Evolutionary conservation across 202 grass and related monocot species (phyloP).

Genomic region (Zizania palustris): DNA sequence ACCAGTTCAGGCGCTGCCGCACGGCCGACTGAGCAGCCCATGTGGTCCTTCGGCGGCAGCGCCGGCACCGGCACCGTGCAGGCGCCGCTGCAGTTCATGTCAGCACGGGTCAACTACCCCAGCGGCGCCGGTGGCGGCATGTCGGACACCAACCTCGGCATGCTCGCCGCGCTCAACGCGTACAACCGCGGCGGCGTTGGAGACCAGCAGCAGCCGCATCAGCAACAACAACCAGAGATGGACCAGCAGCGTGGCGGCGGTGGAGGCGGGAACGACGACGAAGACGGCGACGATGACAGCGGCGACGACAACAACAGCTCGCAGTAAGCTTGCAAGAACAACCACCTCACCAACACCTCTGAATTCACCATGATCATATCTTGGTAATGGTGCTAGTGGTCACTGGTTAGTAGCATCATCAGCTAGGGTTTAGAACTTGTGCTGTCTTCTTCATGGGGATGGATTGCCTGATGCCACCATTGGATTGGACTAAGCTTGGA

Average conservation of each 20-base stretch:
- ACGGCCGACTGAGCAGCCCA: slow-evolving; percentile 62
- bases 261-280: slow-evolving; percentile 36
- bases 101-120: slow-evolving; percentile 64
- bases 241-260: slow-evolving; percentile 46
- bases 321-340: not conserved
- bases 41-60: slow-evolving; percentile 70
- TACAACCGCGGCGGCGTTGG: slow-evolving; percentile 61
- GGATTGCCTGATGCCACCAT: slow-evolving; percentile 26
- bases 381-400: slow-evolving; percentile 37
- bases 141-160: slow-evolving; percentile 81
- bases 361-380: slow-evolving; percentile 34
- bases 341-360: not conserved
- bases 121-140: slow-evolving; percentile 33
- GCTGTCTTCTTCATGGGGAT: slow-evolving; percentile 14
- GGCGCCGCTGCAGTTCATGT: slow-evolving; percentile 91
- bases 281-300: slow-evolving; percentile 16
- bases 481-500: slow-evolving; percentile 12
- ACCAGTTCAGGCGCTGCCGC: slow-evolving; percentile 46
- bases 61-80: slow-evolving; percentile 59
- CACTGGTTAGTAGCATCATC: slow-evolving; percentile 12
- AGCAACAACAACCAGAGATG: slow-evolving; percentile 31
- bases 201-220: slow-evolving; percentile 29
- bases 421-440: slow-evolving; percentile 26
- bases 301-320: not conserved
- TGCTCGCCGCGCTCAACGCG: slow-evolving; percentile 76